Conservation (phyloP, 2,329 filamentous ascomycete genomes). For the Chrysosporium queenslandicum region DNA sequence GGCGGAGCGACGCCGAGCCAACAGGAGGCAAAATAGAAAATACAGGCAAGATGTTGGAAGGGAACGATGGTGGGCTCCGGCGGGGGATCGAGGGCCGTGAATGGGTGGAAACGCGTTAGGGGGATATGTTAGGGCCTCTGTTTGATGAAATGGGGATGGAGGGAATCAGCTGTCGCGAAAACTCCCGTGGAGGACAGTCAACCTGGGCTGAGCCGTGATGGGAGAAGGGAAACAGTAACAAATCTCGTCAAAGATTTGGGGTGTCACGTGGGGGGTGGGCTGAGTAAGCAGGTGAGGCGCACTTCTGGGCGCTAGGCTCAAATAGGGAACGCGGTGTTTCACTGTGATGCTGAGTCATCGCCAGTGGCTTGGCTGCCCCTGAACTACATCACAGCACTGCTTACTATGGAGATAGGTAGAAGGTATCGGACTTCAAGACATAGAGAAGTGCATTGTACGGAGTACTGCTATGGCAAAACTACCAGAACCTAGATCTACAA, state of each 20-base stretch:
- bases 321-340: not conserved
- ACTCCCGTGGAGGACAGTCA: conserved; percentile 12
- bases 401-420: no score
- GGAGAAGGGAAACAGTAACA: conserved; percentile 10
- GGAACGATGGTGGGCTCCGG: conserved; percentile 18
- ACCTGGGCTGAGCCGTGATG: conserved; percentile 10
- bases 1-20: conserved; percentile 17
- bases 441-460: no score
- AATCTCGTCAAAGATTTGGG: conserved; percentile 8
- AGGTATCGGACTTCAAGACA: no score
- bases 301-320: not conserved
- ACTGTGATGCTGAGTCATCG: not conserved
- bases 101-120: conserved; percentile 23
- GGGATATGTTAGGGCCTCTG: conserved; percentile 27
- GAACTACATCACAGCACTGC: no score
- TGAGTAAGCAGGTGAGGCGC: not conserved
- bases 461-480: no score
- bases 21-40: conserved; percentile 21
- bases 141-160: conserved; percentile 33
- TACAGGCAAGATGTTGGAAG: conserved; percentile 17
- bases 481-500: no score
- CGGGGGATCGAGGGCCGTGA: conserved; percentile 19
- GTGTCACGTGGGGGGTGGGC: conserved; percentile 1
- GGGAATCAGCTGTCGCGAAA: conserved; percentile 29
- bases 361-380: no score